A percentile compares a stretch with the other conserved stretches of the same genome.
Evolutionary conservation across 768 basidiomycete species (phyloP).

Genomic region (Tylopilus vinaceipallidus): DNA sequence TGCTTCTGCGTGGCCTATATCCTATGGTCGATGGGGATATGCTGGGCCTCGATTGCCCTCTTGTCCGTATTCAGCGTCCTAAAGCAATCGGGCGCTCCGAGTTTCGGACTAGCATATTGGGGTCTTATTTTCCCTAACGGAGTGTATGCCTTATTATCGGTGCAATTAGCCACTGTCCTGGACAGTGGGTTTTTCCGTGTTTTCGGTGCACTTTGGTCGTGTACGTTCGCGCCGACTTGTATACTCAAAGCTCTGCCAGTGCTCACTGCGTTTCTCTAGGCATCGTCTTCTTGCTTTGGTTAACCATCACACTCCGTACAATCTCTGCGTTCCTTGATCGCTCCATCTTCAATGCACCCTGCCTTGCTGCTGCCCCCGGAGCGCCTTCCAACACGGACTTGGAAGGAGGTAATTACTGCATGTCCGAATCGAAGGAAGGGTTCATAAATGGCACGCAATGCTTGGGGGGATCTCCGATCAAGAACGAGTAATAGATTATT

Average conservation of each 20-base stretch:
- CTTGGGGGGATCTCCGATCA: not conserved
- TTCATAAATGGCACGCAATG: not conserved
- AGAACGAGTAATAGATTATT: conserved; percentile 1
- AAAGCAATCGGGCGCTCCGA: conserved; percentile 31
- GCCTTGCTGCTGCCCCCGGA: conserved; percentile 27
- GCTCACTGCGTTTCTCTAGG: conserved; percentile 29
- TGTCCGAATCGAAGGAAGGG: not conserved
- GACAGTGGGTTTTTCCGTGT: conserved; percentile 49
- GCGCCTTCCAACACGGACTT: not conserved
- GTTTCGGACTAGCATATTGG: conserved; percentile 51
- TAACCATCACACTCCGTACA: conserved; percentile 38
- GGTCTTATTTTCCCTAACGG: conserved; percentile 57
- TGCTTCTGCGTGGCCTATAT: conserved; percentile 47
- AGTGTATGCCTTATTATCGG: conserved; percentile 48
- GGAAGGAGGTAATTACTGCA: conserved; percentile 9
- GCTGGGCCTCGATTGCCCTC: conserved; percentile 48
- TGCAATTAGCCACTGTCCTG: conserved; percentile 49
- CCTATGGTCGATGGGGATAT: conserved; percentile 55
- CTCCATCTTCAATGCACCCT: conserved; percentile 48
- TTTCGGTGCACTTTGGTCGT: conserved; percentile 53
- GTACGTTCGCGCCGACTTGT: conserved; percentile 32
- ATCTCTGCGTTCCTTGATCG: conserved; percentile 46
- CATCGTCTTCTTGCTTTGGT: conserved; percentile 43
- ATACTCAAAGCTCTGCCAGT: not conserved
- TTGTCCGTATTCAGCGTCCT: conserved; percentile 37